Evolutionary conservation across 176 grass and related monocot genomes (phyloP), one percentile per base, ranked within the genome.

Genomic region (Melocanna baccifera): DNA sequence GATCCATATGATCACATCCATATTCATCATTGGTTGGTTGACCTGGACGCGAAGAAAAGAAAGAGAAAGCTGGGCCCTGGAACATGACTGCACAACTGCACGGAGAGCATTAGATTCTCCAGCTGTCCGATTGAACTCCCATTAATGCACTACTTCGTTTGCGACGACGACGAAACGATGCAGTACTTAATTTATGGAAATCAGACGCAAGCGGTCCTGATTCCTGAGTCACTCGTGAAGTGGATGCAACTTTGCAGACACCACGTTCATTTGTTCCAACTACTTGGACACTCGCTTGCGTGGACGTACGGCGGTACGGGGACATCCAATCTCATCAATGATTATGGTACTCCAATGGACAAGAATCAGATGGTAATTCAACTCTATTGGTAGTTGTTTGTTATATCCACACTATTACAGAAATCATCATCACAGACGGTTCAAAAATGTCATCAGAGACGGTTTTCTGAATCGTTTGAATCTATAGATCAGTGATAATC

Each of bases 11-110:
- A 12, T 15, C 40, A 26, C 11, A 43, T 55, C 4, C 32, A 34
- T 34, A 34, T 34, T 34, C 67, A 62, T 12, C 69, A 77, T 3
- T 56, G 19, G 52, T 20, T 39, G 13, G 62, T 77, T 73, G 71
- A 65, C 19, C 26, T 66, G 66, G 66, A 78, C 80, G 55, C 67
- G 28, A 73, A 51, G 7, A 87, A 52, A 62, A 28, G 51, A 70
- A 51, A 82, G 28, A 28, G 78, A 62, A n/a, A 50, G 3, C 39
- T 30, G 62, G 62, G 18, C 73, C 73, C 26, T 68, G 42, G 36
- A 65, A 12, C 40, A 75, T 16, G 71, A 62, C 51, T 70, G 29
- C 7, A 8, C 51, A 29, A 25, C 12, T 29, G 19, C 52, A 23
- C 7, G 3, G 13, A 16, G n/a, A 72, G 59, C 13, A n/a, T 42